These are phyloP conservation scores for Silene noctiflora DNA, from an alignment of 179 eudicot species.

Conservation along the genomic window DNA sequence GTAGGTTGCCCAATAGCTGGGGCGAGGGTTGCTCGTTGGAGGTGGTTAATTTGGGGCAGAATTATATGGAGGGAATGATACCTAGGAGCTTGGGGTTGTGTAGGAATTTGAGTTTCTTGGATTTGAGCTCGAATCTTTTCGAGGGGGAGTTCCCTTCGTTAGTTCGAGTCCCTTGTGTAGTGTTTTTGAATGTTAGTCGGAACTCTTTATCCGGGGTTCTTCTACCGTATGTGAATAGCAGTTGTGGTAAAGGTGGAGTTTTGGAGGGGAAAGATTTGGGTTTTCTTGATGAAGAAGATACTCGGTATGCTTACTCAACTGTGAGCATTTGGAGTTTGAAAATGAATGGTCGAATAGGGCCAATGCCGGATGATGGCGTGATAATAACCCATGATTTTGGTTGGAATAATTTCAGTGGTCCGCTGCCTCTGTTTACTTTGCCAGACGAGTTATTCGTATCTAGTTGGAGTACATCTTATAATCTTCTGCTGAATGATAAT, in stretches of 20 bases:
- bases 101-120: conserved; percentile 43
- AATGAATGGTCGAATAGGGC: conserved; percentile 21
- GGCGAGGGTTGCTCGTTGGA: conserved; percentile 36
- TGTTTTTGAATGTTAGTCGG: conserved; percentile 45
- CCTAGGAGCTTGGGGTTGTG: conserved; percentile 40
- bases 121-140: conserved; percentile 48
- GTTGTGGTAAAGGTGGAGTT: conserved; percentile 29
- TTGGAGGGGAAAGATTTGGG: conserved; percentile 20
- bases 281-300: conserved; percentile 30
- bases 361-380: conserved; percentile 11
- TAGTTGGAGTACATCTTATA: conserved; percentile 24
- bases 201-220: conserved; percentile 40
- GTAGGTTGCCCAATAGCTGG: conserved; percentile 40
- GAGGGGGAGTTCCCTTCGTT: conserved; percentile 37
- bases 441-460: conserved; percentile 21
- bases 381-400: conserved; percentile 47
- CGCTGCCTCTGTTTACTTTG: conserved; percentile 36
- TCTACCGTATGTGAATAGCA: conserved; percentile 22
- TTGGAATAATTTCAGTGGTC: conserved; percentile 43
- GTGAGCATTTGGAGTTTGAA: conserved; percentile 26
- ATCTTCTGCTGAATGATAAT: conserved; percentile 39
- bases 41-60: conserved; percentile 50
- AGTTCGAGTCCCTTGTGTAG: conserved; percentile 45
- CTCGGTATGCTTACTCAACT: conserved; percentile 30
- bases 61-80: conserved; percentile 39